phyloP scores from a whole-genome alignment of 768 basidiomycete species.

The Tricholoma terreum region DNA sequence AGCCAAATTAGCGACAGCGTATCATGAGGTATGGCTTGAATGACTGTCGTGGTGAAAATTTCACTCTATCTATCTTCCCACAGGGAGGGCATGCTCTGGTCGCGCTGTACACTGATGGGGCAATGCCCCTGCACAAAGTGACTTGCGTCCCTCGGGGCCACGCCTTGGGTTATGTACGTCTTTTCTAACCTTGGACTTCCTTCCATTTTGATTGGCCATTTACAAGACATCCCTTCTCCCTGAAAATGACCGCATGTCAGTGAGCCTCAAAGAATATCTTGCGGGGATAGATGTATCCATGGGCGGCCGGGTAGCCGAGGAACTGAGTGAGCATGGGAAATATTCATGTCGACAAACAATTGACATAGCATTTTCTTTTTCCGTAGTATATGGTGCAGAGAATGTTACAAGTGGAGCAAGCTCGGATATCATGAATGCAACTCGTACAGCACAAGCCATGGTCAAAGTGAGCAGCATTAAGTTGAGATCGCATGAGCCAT shows the following conservation, averaged over 20 bases:
- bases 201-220: conserved; percentile 8
- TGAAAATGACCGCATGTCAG: conserved; percentile 69
- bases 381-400: conserved; percentile 78
- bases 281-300: conserved; percentile 88
- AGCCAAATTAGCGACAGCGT: conserved; percentile 86
- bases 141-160: conserved; percentile 97
- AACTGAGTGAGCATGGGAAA: conserved; percentile 55
- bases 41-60: background rate
- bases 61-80: background rate
- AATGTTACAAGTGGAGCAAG: conserved; percentile 91
- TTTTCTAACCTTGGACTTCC: background rate
- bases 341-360: conserved; percentile 13
- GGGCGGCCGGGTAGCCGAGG: conserved; percentile 95
- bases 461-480: conserved; percentile 63
- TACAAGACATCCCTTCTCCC: conserved; percentile 73
- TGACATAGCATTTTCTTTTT: conserved; percentile 15
- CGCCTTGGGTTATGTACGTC: conserved; percentile 79
- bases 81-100: conserved; percentile 93
- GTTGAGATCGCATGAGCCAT: background rate
- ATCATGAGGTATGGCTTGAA: conserved; percentile 71
- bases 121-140: conserved; percentile 96
- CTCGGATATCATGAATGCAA: conserved; percentile 82
- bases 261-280: conserved; percentile 70
- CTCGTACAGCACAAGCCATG: conserved; percentile 77
- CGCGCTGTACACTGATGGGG: conserved; percentile 90